Evolutionary conservation across 1,284 basidiomycete species (phyloP), one percentile per base, ranked within the genome.

Genomic region (Moesziomyces sp.): DNA sequence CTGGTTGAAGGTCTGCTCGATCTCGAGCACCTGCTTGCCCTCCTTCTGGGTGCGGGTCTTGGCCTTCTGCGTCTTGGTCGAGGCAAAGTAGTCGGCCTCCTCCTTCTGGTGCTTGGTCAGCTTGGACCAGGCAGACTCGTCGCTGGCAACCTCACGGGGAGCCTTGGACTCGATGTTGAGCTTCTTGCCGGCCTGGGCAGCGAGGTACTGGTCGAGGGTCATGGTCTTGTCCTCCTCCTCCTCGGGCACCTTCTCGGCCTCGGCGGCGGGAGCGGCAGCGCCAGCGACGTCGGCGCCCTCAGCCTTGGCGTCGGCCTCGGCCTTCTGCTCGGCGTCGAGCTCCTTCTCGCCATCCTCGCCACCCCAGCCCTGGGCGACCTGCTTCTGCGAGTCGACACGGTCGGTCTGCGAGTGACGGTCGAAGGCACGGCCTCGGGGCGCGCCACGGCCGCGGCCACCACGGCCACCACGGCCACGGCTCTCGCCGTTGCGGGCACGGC

Each of bases 221-320:
- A 93, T 88, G 46, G 93, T 95, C 86, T 94, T 93, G 87, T 97
- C 94, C 85, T 94, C 93, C 85, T 95, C 93, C 85, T 97, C 94
- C 88, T 91, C 76, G 65, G 85, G 55, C 24, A 56, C 59, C 61
- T 85, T 74, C 83, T 57, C 67, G 50, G 56, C 60, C 61, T 63
- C 68, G 48, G 70, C 58, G 46, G 71, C 66, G 54, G 65, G 71
- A 57, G 80, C 84, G 35, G 78, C 84, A 40, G 78, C 85, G 58
- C 86, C 85, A 46, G 57, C 62, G 43, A 59, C 77, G 45, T 76
- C 73, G 45, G 65, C 62, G 23, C 63, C 72, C 53, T 79, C 83
- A 46, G 78, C 81, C 50, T 75, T 51, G 50, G 81, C 81, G 58
- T 83, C 81, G 38, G 75, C 78, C 55, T 71, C 65, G 73, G 89